Evolutionary conservation across 225 moss, liverwort and hornwort genomes (phyloP).

Genomic region (Bryoerythrophyllum caledonicum): DNA sequence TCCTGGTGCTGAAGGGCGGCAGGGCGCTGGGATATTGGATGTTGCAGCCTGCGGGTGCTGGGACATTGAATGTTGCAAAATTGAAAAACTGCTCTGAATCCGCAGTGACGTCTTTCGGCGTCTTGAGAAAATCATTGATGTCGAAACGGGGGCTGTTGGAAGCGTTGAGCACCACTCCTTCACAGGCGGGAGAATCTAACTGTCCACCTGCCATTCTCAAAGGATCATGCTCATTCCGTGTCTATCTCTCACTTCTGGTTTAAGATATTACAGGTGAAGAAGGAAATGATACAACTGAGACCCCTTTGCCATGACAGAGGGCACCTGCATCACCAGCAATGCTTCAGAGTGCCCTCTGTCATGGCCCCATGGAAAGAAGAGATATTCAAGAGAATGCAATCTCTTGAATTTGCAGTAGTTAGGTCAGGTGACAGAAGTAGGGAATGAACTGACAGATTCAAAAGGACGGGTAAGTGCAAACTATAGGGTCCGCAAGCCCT

Average conservation of each 20-base stretch:
- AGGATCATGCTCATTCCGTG: constrained; percentile 19
- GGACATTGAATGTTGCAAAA: constrained; percentile 80
- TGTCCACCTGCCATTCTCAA: constrained; percentile 79
- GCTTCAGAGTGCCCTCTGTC: background rate
- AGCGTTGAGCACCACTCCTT: constrained; percentile 73
- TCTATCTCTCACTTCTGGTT: constrained; percentile 15
- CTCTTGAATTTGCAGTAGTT: background rate
- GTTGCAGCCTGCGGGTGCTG: constrained; percentile 26
- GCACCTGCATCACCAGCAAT: constrained; percentile 16
- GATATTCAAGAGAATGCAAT: background rate
- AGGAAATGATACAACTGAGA: background rate
- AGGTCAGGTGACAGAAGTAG: background rate
- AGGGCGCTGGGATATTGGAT: constrained; percentile 48
- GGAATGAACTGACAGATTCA: constrained; percentile 6
- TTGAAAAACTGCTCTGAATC: constrained; percentile 77
- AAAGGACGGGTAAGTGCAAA: background rate
- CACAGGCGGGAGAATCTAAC: constrained; percentile 80
- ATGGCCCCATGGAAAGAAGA: background rate
- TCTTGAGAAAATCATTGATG: constrained; percentile 80
- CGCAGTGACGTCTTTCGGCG: constrained; percentile 66
- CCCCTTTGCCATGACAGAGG: constrained; percentile 9
- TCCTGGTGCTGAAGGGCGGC: constrained; percentile 61
- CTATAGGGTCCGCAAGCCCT: constrained; percentile 18
- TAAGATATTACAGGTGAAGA: background rate
- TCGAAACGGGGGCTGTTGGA: constrained; percentile 87